phyloP scores from a whole-genome alignment of 148 eudicot species.

The Rhododendron ferrugineum region DNA sequence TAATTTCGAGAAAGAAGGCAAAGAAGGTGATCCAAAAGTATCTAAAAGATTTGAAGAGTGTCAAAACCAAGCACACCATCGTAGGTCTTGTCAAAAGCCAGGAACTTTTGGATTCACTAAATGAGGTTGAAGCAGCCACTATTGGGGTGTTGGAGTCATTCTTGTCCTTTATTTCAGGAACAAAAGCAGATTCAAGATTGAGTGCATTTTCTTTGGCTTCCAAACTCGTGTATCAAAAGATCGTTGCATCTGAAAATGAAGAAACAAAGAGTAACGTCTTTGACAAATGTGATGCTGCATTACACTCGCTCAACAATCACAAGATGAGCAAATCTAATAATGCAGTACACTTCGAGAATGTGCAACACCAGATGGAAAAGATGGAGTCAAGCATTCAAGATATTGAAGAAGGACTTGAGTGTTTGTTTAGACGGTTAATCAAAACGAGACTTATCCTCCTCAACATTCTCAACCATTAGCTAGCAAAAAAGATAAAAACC shows the following conservation, averaged over 20 bases:
- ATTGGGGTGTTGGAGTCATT: conserved; percentile 12
- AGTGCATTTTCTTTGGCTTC: background rate
- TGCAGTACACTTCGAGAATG: background rate
- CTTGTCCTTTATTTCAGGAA: background rate
- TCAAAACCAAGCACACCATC: too few species aligned
- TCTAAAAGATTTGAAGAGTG: too few species aligned
- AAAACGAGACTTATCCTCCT: conserved; percentile 26
- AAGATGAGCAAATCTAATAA: conserved; percentile 14
- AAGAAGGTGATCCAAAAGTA: too few species aligned
- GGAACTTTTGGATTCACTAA: background rate
- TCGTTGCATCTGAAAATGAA: background rate
- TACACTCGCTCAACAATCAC: conserved; percentile 13
- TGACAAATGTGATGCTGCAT: conserved; percentile 23
- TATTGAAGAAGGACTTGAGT: conserved; percentile 35
- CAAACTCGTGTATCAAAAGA: background rate
- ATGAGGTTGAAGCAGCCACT: conserved; percentile 22
- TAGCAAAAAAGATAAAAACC: background rate
- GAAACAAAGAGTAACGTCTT: conserved; percentile 13
- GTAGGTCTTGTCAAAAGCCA: too few species aligned
- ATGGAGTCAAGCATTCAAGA: conserved; percentile 26
- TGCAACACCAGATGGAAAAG: conserved; percentile 14
- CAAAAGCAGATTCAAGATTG: background rate
- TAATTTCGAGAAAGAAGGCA: too few species aligned
- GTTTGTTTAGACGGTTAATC: conserved; percentile 32
- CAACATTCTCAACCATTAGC: conserved; percentile 32